Base-by-base conservation (phyloP, 805 yeast species). In the Candida endomychidarum region DNA sequence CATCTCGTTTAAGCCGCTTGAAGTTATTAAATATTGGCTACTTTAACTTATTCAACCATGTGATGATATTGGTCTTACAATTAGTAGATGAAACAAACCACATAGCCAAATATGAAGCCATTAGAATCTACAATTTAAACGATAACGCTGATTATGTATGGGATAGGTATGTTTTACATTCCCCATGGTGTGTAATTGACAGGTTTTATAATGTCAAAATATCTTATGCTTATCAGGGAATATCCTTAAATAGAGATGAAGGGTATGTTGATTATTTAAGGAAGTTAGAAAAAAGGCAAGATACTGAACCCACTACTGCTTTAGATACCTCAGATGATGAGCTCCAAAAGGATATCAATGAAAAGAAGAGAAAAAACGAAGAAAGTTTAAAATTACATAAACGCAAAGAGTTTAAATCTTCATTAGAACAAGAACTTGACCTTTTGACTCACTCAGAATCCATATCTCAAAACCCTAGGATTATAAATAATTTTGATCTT, bases 81-180 rank as follows among this genome's bases (percentile, higher is more conserved):
- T 25, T 32, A 5, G 21, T 31, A 3, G 33, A 38, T 6, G 37
- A 32, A 12, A 25, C 26, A 11, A 38, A 38, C 16, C 18, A 29
- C 6, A 32, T 38, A 4, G 22, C 25, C 20, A 24, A 23, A 10
- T 18, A 23, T 26, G 41, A 38, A 22, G 31, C 37, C 8, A 22
- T 24, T 3, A 38, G 29, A 19, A 25, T 38, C 11, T 32, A 33
- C 19, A 17, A 31, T 14, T 19, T 43, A 18, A 34, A 37, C 20
- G 41, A 27, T 18, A 47, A 43, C 20, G 43, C 74, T 1, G 69
- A 59, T 33, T 71, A 70, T 44, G 53, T 63, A 28, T 61, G 62
- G 45, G 71, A 70, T 43, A 47, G 72, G 34, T 66, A 66, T 40
- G 34, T 67, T 5, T 43, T 60, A 7, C 68, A 70, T 45, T 56